A percentile compares a stretch with the other conserved stretches of the same genome.
Conservation (phyloP, 345 rosid genomes). For the Heritiera fomes region DNA sequence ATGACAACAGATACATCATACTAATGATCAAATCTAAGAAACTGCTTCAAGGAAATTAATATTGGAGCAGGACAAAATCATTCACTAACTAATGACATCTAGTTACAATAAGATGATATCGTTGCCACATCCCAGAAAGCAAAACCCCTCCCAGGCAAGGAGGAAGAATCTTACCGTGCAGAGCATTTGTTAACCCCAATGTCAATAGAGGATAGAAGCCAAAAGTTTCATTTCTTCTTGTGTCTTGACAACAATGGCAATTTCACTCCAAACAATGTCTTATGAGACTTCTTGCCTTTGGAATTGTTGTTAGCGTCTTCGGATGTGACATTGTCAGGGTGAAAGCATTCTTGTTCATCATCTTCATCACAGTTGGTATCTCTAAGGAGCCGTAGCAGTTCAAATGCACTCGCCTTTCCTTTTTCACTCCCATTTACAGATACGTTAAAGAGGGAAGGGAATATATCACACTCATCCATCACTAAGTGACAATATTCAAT, state of each 20-base stretch:
- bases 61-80: slow-evolving; percentile 7
- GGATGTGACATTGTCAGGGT: slow-evolving; percentile 16
- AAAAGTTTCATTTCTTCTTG: slow-evolving; percentile 41
- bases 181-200: slow-evolving; percentile 8
- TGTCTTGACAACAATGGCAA: slow-evolving; percentile 30
- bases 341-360: slow-evolving; percentile 28
- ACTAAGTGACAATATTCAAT: slow-evolving; percentile 55
- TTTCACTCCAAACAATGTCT: slow-evolving; percentile 36
- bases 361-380: slow-evolving; percentile 27
- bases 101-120: neutral
- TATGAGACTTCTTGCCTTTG: slow-evolving; percentile 41
- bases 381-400: slow-evolving; percentile 66
- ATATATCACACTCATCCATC: slow-evolving; percentile 58
- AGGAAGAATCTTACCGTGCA: slow-evolving; percentile 28
- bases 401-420: slow-evolving; percentile 56
- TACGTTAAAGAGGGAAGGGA: slow-evolving; percentile 48
- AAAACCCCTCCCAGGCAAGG: slow-evolving; percentile 18
- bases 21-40: slow-evolving; percentile 16
- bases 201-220: slow-evolving; percentile 8
- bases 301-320: slow-evolving; percentile 20
- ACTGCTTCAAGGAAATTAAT: slow-evolving; percentile 17
- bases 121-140: slow-evolving; percentile 16
- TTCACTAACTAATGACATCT: slow-evolving; percentile 13
- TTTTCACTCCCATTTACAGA: slow-evolving; percentile 64
- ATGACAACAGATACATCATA: slow-evolving; percentile 19